Evolutionary conservation across 768 basidiomycete genomes (phyloP), one percentile per base, ranked within the genome.

Genomic region (Tylopilus subfusipes): DNA sequence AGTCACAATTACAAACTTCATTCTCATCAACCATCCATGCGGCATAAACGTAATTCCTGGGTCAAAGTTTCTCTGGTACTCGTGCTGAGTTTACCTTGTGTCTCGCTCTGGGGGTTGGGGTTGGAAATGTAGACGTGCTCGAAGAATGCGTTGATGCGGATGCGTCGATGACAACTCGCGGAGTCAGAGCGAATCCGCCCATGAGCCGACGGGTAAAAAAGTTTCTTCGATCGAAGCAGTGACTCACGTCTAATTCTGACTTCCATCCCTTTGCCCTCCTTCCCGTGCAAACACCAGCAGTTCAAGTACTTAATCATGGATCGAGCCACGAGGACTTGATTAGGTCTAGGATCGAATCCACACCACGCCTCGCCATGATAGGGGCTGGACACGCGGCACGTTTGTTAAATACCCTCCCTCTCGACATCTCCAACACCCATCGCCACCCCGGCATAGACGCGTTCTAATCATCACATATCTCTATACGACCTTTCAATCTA

Each of bases 131-230:
- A 14, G 19, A n/a, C 24, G 22, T 53, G 22, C 31, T 25, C 8
- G 12, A 30, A 25, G 29, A 22, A 12, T 49, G 33, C 25, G 30
- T 36, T 16, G 10, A 39, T 45, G 8, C 8, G 10, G 27, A 22
- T 27, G 24, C 3, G 22, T 34, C 53, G 39, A 42, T 42, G 21
- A 22, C 8, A 39, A 4, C 19, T 44, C 50, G 56, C 52, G 54
- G 60, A 45, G 43, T 40, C 42, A 24, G 21, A 62, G 14, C 50
- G 52, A 43, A 51, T 54, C 31, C 25, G 16, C 13, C 16, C 34
- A 16, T 39, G 10, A 6, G 30, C 19, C 14, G 6, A 33, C 42
- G 24, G 18, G 6, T 34, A 16, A 36, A 34, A 10, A 34, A 34
- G 33, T 10, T 14, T 34, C 13, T 14, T 34, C 18, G 31, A 4